Evolutionary conservation across 164 flowering plant species (phyloP).

Genomic region (Pachysandra terminalis): DNA sequence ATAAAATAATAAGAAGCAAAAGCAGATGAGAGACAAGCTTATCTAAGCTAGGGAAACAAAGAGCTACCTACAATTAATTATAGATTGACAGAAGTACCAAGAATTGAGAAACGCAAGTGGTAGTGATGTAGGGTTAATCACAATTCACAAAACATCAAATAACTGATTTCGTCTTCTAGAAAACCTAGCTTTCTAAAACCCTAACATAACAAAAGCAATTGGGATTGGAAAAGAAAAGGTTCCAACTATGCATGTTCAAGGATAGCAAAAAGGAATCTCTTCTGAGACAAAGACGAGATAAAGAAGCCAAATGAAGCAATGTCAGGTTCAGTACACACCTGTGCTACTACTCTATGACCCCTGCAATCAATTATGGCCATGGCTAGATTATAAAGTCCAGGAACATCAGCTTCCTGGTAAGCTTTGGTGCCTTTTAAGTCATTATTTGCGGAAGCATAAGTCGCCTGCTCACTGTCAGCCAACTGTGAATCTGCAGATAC

Average conservation of each 20-base stretch:
- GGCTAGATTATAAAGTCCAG: constrained; percentile 93
- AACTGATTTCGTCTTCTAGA: background rate
- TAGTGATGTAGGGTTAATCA: background rate
- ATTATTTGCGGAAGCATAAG: constrained; percentile 98
- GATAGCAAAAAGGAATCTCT: background rate
- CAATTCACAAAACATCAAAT: too few relatives aligned
- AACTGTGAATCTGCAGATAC: constrained; percentile 51
- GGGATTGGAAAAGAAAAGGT: too few relatives aligned
- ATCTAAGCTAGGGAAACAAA: background rate
- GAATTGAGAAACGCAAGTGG: background rate
- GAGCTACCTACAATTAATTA: background rate
- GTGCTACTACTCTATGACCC: constrained; percentile 98
- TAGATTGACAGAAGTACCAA: background rate
- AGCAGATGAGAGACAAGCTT: background rate
- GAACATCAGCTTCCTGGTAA: constrained; percentile 96
- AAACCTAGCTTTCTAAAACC: background rate
- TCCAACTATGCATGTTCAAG: too few relatives aligned
- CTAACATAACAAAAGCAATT: background rate
- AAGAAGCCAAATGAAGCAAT: background rate
- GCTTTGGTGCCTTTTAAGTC: constrained; percentile 96
- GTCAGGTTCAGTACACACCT: constrained; percentile 42
- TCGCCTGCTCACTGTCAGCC: constrained; percentile 95
- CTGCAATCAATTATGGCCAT: constrained; percentile 98
- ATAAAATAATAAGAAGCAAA: background rate
- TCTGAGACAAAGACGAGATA: background rate